A percentile compares a stretch with the other conserved stretches of the same genome.
Evolutionary conservation across 192 early-diverging fungal genomes (phyloP).

Genomic region (Coemansia furcata): DNA sequence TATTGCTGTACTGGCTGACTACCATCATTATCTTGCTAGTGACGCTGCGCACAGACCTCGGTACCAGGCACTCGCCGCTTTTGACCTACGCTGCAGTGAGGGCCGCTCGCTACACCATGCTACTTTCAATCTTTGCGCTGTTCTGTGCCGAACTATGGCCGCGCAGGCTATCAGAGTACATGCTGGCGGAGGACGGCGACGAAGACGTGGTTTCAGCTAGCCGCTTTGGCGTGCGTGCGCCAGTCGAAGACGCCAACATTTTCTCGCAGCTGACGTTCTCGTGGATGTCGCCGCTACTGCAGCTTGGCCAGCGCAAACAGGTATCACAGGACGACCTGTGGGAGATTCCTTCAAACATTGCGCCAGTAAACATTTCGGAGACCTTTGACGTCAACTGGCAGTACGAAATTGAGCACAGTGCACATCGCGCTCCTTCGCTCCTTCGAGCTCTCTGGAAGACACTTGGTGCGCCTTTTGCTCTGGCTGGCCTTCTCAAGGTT

Average conservation of each 20-base stretch:
- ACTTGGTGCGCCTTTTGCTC: constrained; percentile 66
- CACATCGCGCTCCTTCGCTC: constrained; percentile 59
- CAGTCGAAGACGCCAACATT: constrained; percentile 77
- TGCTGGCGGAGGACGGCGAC: constrained; percentile 8
- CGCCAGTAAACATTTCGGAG: constrained; percentile 57
- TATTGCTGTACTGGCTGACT: constrained; percentile 30
- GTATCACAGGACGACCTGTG: constrained; percentile 74
- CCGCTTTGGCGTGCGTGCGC: constrained; percentile 38
- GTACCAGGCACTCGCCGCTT: not conserved
- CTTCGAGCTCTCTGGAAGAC: constrained; percentile 57
- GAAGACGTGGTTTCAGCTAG: not conserved
- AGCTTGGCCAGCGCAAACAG: constrained; percentile 68
- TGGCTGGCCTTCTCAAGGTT: constrained; percentile 79
- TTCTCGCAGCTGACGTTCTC: constrained; percentile 78
- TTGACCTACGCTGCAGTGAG: not conserved
- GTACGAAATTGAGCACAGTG: constrained; percentile 57
- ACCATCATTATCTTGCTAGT: constrained; percentile 6
- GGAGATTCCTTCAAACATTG: constrained; percentile 60
- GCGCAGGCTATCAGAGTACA: constrained; percentile 15
- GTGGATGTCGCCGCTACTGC: constrained; percentile 86
- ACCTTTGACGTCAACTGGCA: constrained; percentile 71
- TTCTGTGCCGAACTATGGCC: constrained; percentile 30
- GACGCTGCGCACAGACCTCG: constrained; percentile 17
- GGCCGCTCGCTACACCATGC: not conserved
- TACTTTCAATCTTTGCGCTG: constrained; percentile 6